These are phyloP conservation scores for Saccharomyces uvarum DNA, from an alignment of 1,139 yeast genomes.

Conservation along the genomic window DNA sequence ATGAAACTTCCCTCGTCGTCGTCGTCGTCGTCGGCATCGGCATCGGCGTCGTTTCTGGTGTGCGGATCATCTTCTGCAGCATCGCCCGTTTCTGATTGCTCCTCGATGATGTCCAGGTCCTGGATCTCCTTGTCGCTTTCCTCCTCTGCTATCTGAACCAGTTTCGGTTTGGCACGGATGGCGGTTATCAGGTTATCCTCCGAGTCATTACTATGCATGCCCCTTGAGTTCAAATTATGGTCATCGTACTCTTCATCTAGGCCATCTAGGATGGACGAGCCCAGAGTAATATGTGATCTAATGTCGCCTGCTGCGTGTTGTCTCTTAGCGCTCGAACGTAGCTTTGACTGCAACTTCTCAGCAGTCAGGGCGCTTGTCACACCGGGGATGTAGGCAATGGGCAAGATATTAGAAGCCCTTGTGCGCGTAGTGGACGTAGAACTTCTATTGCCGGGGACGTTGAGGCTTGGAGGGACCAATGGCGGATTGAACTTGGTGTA, in stretches of 20 bases:
- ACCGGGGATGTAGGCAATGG: slow-evolving; percentile 93
- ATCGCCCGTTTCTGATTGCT: slow-evolving; percentile 33
- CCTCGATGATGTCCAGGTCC: slow-evolving; percentile 43
- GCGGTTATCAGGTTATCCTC: slow-evolving; percentile 45
- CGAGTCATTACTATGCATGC: slow-evolving; percentile 3
- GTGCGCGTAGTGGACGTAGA: slow-evolving; percentile 59
- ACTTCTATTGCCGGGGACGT: slow-evolving; percentile 28
- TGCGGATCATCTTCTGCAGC: background rate
- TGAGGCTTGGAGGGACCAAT: background rate
- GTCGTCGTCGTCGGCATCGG: slow-evolving; percentile 12
- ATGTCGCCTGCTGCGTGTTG: slow-evolving; percentile 19
- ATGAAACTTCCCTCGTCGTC: slow-evolving; percentile 25
- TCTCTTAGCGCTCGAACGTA: background rate
- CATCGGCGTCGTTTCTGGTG: slow-evolving; percentile 11
- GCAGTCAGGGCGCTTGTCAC: slow-evolving; percentile 47
- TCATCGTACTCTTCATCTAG: slow-evolving; percentile 19
- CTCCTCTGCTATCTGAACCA: slow-evolving; percentile 41
- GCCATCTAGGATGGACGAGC: slow-evolving; percentile 31
- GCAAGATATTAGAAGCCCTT: slow-evolving; percentile 78
- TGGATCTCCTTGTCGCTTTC: slow-evolving; percentile 27
- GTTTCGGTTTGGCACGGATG: slow-evolving; percentile 59
- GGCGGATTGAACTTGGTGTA: slow-evolving; percentile 12
- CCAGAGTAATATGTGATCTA: slow-evolving; percentile 31
- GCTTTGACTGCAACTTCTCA: background rate
- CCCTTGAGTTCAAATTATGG: background rate